A percentile compares a stretch with the other conserved stretches of the same genome.
These are phyloP conservation scores for Neltuma alba DNA, from an alignment of 306 rosid species.

Conservation along the genomic window DNA sequence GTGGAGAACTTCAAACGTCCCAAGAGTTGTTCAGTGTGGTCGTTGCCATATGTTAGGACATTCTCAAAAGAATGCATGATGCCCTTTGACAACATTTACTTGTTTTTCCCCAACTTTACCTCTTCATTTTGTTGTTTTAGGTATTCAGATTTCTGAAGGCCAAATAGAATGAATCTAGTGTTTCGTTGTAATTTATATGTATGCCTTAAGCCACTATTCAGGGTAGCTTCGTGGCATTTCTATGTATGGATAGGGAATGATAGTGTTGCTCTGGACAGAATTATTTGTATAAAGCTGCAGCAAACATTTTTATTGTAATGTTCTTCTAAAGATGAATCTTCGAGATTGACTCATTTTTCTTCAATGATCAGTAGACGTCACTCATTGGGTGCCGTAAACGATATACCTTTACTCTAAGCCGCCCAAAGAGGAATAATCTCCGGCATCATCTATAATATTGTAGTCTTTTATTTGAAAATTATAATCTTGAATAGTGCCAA, in stretches of 20 bases:
- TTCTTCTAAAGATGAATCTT: background rate
- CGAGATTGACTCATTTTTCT: background rate
- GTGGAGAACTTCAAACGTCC: conserved; percentile 96
- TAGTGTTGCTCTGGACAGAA: background rate
- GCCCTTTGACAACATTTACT: conserved; percentile 57
- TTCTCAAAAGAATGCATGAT: conserved; percentile 93
- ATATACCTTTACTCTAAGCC: background rate
- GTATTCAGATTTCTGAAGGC: conserved; percentile 26
- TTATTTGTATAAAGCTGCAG: background rate
- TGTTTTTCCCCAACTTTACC: conserved; percentile 38
- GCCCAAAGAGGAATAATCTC: background rate
- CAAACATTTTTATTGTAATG: background rate
- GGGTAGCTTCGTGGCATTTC: background rate
- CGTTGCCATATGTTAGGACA: conserved; percentile 98
- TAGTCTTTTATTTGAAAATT: background rate
- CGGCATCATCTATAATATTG: background rate
- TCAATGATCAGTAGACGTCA: background rate
- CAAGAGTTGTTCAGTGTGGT: conserved; percentile 92
- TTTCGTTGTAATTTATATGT: conserved; percentile 59
- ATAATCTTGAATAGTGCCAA: background rate
- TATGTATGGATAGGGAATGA: background rate
- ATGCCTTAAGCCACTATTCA: conserved; percentile 39
- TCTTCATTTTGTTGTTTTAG: background rate
- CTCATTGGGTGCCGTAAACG: background rate
- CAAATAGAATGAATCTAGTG: conserved; percentile 47